Conservation (phyloP, 371 early-diverging fungal species). For the Mucor indicus region DNA sequence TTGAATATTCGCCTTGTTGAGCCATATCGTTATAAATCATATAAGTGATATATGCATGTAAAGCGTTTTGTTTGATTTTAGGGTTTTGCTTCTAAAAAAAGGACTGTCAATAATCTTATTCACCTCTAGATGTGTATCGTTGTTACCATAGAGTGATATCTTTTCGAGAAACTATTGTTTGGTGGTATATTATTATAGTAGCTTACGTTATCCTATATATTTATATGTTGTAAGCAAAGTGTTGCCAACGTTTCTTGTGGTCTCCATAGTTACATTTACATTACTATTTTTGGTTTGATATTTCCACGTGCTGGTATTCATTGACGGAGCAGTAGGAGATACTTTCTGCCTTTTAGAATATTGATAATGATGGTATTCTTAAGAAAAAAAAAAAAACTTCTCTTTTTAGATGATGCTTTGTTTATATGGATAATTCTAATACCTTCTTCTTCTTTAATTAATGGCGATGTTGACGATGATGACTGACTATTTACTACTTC, state of each 20-base stretch:
- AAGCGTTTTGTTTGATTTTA: slow-evolving; percentile 49
- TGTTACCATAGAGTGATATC: slow-evolving; percentile 27
- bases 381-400: too few species aligned
- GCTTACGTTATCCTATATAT: not conserved
- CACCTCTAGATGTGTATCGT: not conserved
- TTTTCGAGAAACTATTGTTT: slow-evolving; percentile 16
- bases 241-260: not conserved
- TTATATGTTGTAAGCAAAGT: not conserved
- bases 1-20: slow-evolving; percentile 9
- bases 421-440: slow-evolving; percentile 3
- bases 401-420: not conserved
- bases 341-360: too few species aligned
- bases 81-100: slow-evolving; percentile 43
- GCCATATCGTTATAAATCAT: slow-evolving; percentile 48
- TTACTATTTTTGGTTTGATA: too few species aligned
- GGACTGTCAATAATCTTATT: not conserved
- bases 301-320: too few species aligned
- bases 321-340: too few species aligned
- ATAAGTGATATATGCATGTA: slow-evolving; percentile 53
- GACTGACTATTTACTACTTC: slow-evolving; percentile 28
- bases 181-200: not conserved
- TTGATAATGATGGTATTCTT: too few species aligned
- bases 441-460: slow-evolving; percentile 3
- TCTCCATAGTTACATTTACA: not conserved
- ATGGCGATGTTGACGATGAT: not conserved